A percentile compares a stretch with the other conserved stretches of the same genome.
phyloP scores from a whole-genome alignment of 192 early-diverging fungal species.

The Coemansia furcata region DNA sequence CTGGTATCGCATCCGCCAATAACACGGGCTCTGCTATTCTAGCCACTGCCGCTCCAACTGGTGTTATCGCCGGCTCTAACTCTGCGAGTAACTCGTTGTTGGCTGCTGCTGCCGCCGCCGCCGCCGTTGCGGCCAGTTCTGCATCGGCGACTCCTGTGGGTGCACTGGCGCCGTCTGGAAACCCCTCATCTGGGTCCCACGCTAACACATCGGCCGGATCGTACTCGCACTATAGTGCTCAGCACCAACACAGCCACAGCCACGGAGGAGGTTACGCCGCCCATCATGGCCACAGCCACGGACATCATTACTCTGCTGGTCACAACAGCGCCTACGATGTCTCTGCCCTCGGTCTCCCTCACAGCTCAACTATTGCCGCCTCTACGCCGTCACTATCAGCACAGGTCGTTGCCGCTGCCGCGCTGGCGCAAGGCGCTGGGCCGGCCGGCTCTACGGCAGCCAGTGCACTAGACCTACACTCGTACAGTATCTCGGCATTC shows the following conservation, averaged over 20 bases:
- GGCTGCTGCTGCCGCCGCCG: slow-evolving; percentile 7
- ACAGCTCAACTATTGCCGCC: not conserved
- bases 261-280: not conserved
- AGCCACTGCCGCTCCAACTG: not conserved
- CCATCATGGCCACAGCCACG: not conserved
- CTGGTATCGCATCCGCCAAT: slow-evolving; percentile 4
- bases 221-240: slow-evolving; percentile 6
- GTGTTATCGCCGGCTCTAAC: not conserved
- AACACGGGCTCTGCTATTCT: slow-evolving; percentile 11
- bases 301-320: not conserved
- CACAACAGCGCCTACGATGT: slow-evolving; percentile 1
- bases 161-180: not conserved
- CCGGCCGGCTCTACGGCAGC: not conserved
- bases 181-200: not conserved
- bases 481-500: slow-evolving; percentile 51
- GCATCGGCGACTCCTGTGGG: slow-evolving; percentile 7
- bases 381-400: not conserved
- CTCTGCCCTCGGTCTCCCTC: not conserved
- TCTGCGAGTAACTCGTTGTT: not conserved
- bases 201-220: not conserved
- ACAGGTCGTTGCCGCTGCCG: slow-evolving; percentile 15
- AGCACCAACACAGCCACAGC: not conserved
- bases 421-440: not conserved
- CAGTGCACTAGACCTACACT: slow-evolving; percentile 30
- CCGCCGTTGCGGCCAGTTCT: not conserved